Evolutionary conservation across 176 grass and related monocot genomes (phyloP), one percentile per base, ranked within the genome.

Genomic region (Carex cristatella): DNA sequence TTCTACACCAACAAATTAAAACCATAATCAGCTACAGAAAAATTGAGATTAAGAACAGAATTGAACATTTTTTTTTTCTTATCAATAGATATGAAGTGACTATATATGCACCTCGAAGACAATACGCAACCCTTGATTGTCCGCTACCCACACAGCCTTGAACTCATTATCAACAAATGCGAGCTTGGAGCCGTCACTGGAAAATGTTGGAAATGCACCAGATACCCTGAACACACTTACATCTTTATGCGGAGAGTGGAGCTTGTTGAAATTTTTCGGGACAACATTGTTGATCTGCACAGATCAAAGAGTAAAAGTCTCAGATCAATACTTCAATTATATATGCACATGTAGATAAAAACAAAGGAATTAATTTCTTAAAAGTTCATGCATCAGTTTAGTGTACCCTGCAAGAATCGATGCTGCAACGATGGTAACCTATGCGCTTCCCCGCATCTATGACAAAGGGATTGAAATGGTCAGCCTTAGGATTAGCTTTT

Each of bases 151-250:
- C 2, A 91, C 79, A 0, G 87, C 64, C 35, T 91, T 86, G 90
- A 89, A 89, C 28, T 83, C 80, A 11, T 91, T 89, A 51, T 91
- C 90, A 0, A 89, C 90, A n/a, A 91, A 91, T 9, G 90, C 90
- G 0, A 91, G 87, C 87, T 89, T 91, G 11, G 65, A 53, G 10
- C 90, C 90, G 8, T 91, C 73, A 7, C 3, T 91, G 32, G 84
- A 91, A 28, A 91, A 40, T 69, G 69, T 89, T 0, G 90, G 90
- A 58, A 88, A 91, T 19, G 85, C 90, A 1, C 87, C 90, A 0
- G 90, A 81, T n/a, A 89, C 80, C 19, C 87, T 58, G 15, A 91
- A 80, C 31, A 81, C 11, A 0, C 44, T 87, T 0, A 91, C 90
- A 1, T 84, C 69, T 6, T 27, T 35, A 28, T 23, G 31, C 0